A percentile compares a stretch with the other conserved stretches of the same genome.
These are phyloP conservation scores for Saturnispora halmiae DNA, from an alignment of 805 yeast genomes.

Conservation along the genomic window DNA sequence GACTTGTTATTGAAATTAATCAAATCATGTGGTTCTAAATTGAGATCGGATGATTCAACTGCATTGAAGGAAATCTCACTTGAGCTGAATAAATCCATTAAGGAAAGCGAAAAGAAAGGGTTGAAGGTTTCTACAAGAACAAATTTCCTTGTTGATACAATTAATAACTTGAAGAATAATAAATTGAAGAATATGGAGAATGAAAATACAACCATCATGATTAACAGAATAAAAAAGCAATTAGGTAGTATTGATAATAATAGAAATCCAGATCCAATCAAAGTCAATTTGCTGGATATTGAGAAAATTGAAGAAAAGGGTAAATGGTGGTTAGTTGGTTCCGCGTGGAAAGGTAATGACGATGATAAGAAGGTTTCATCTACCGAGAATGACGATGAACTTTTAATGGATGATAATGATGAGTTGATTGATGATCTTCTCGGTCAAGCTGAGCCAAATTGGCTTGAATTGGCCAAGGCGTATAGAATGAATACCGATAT, in stretches of 20 bases:
- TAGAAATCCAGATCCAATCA: conserved; percentile 61
- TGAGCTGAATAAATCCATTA: conserved; percentile 41
- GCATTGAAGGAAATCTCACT: conserved; percentile 73
- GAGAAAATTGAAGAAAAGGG: conserved; percentile 70
- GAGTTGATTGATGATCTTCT: conserved; percentile 48
- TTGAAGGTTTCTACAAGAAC: conserved; percentile 49
- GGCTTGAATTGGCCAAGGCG: conserved; percentile 75
- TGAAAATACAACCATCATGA: conserved; percentile 44
- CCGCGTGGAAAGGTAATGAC: conserved; percentile 80
- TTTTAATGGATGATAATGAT: conserved; percentile 14
- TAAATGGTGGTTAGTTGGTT: conserved; percentile 98
- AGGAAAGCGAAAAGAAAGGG: conserved; percentile 29
- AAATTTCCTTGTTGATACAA: conserved; percentile 74
- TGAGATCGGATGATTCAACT: conserved; percentile 83
- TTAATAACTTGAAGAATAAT: conserved; percentile 79
- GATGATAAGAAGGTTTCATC: background rate
- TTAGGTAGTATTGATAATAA: conserved; percentile 43
- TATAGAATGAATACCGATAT: conserved; percentile 95
- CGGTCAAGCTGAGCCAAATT: conserved; percentile 70
- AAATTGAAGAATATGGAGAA: conserved; percentile 48
- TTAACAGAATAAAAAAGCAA: conserved; percentile 53
- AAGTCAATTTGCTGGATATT: conserved; percentile 78
- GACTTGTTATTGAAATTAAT: conserved; percentile 68
- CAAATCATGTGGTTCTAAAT: conserved; percentile 69
- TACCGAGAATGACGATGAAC: conserved; percentile 5